Conservation (phyloP, 306 rosid genomes). For the Vachellia pachyceras region DNA sequence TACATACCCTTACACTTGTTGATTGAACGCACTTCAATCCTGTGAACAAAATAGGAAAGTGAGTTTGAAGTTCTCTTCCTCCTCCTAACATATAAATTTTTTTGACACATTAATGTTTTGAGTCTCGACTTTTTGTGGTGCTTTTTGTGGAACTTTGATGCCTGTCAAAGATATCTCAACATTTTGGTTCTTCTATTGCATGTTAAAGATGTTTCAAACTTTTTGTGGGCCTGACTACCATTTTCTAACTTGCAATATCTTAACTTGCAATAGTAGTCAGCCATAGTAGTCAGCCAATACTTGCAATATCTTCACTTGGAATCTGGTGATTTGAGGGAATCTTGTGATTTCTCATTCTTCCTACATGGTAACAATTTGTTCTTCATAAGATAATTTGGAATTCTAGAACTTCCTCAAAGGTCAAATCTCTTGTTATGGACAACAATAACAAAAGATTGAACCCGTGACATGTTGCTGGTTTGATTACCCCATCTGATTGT, state of each 20-base stretch:
- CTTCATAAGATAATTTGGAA: neutral
- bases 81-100: neutral
- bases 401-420: no score
- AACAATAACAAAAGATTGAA: neutral
- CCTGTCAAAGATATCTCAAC: neutral
- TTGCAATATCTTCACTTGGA: neutral
- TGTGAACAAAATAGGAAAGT: neutral
- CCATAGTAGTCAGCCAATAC: neutral
- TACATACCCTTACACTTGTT: no score
- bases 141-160: neutral
- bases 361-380: neutral
- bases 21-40: neutral
- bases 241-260: neutral
- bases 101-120: neutral
- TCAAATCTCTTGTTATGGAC: neutral
- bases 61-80: neutral
- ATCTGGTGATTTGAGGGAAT: neutral
- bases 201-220: neutral
- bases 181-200: neutral
- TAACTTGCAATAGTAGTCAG: neutral
- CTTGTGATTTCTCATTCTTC: no score
- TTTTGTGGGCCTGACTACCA: neutral
- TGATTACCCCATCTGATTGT: neutral
- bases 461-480: neutral
- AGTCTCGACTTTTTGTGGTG: neutral